Evolutionary conservation across 345 rosid genomes (phyloP), one percentile per base, ranked within the genome.

Genomic region (Euphorbia tirucalli): DNA sequence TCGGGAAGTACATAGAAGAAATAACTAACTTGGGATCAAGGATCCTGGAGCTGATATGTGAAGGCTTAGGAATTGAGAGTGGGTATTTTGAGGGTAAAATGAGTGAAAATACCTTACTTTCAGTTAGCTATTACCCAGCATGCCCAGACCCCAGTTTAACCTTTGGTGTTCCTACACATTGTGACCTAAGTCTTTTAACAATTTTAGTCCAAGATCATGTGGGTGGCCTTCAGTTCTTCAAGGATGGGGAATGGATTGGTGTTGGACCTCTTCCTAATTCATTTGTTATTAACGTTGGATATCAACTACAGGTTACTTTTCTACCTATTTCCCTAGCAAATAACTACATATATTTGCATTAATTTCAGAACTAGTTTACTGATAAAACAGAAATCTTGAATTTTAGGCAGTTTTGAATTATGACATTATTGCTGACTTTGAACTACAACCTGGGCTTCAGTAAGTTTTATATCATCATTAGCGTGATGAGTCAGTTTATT

Each of bases 41-140:
- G 70, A 66, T 77, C 11, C 14, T 81, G 69, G 65, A 63, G 7
- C 41, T 74, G 14, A 70, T 77, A 14, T 30, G 61, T 52, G 66
- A 80, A 58, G 80, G 79, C 11, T 61, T 77, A 35, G 49, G 52
- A 46, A 11, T 46, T 46, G 52, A 46, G 18, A 46, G 19, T 46
- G 18, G 18, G 11, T 46, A 46, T 46, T 46, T 46, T 16, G 18
- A 46, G 52, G 52, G 52, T 46, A 13, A 46, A 46, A 46, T 46
- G 18, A 46, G 52, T 46, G 52, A 46, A 46, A 46, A 46, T 13
- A 46, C 52, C 18, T 15, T 46, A 16, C 14, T 46, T 46, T 46
- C 52, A 46, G 52, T 46, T 13, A 46, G 11, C 52, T 46, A 46
- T 46, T 46, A 46, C 19, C 52, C 52, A 46, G 11, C 1, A 46